Conservation (phyloP, 768 basidiomycete genomes). For the Trametes punicea region DNA sequence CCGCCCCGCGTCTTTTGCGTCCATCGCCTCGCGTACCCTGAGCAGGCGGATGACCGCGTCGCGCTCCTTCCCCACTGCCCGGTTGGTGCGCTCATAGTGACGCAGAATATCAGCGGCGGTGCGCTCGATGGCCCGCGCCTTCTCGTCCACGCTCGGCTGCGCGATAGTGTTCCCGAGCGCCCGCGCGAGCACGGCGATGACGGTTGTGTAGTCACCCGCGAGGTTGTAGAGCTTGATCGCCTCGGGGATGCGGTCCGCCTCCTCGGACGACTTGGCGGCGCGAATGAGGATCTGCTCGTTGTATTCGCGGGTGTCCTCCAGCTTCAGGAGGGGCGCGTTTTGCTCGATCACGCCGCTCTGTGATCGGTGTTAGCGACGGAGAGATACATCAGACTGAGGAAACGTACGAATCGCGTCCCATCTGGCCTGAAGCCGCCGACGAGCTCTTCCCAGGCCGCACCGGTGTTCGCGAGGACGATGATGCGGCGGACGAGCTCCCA, state of each 20-base stretch:
- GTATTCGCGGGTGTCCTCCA: constrained; percentile 64
- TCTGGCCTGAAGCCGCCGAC: constrained; percentile 91
- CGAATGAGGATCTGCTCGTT: constrained; percentile 79
- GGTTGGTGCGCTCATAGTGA: constrained; percentile 75
- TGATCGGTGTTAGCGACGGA: not conserved
- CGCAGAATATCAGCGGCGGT: constrained; percentile 77
- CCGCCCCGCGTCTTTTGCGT: constrained; percentile 66
- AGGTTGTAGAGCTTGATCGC: constrained; percentile 96
- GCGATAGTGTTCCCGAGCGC: constrained; percentile 83
- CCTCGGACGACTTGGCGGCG: constrained; percentile 78
- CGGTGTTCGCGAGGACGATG: constrained; percentile 73
- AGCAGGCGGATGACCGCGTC: constrained; percentile 75
- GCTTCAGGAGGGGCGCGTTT: constrained; percentile 69
- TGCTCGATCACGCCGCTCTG: constrained; percentile 89
- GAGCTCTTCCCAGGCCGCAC: constrained; percentile 87
- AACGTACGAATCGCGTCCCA: constrained; percentile 81
- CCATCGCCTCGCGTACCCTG: constrained; percentile 76
- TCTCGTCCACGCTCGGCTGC: constrained; percentile 55
- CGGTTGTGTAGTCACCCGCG: constrained; percentile 85
- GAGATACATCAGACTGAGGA: not conserved
- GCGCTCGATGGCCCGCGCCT: constrained; percentile 63
- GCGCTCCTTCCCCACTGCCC: constrained; percentile 66
- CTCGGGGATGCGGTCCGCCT: constrained; percentile 82
- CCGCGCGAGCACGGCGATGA: constrained; percentile 82
- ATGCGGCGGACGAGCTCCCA: constrained; percentile 80